These are phyloP conservation scores for Actinidia chinensis DNA, from an alignment of 179 eudicot genomes.

Conservation along the genomic window DNA sequence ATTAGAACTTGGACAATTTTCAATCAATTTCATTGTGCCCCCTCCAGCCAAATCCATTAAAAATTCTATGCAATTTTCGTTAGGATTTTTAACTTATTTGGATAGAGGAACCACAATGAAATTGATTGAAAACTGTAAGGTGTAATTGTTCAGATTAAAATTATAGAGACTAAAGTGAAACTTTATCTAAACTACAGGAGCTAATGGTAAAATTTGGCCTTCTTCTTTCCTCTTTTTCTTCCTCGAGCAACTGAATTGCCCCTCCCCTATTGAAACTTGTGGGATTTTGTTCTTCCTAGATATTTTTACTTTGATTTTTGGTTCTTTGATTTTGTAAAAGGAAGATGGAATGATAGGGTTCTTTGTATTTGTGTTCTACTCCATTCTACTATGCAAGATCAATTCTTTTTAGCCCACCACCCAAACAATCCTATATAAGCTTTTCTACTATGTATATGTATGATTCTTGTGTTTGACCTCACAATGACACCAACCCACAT, in stretches of 20 bases:
- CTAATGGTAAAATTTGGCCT: neutral
- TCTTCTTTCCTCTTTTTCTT: constrained; percentile 47
- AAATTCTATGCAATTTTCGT: too few relatives aligned
- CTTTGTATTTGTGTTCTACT: constrained; percentile 45
- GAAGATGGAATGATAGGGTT: constrained; percentile 64
- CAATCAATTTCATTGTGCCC: too few relatives aligned
- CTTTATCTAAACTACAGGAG: too few relatives aligned
- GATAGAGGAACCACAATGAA: too few relatives aligned
- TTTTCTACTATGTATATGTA: neutral
- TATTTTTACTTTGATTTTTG: constrained; percentile 3
- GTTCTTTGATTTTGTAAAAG: constrained; percentile 28
- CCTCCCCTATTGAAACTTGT: constrained; percentile 60
- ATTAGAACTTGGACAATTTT: too few relatives aligned
- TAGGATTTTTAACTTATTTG: too few relatives aligned
- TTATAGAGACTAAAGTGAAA: too few relatives aligned
- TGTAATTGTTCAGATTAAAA: too few relatives aligned
- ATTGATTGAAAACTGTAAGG: too few relatives aligned
- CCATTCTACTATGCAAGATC: constrained; percentile 44
- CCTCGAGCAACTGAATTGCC: constrained; percentile 80
- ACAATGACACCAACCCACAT: constrained; percentile 25
- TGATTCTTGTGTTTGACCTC: neutral
- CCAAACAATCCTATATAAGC: constrained; percentile 13
- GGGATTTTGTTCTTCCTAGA: constrained; percentile 34
- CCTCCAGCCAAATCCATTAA: too few relatives aligned
- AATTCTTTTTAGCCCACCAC: constrained; percentile 51